Conservation (phyloP, 148 eudicot genomes). For the Nepenthes gracilis region DNA sequence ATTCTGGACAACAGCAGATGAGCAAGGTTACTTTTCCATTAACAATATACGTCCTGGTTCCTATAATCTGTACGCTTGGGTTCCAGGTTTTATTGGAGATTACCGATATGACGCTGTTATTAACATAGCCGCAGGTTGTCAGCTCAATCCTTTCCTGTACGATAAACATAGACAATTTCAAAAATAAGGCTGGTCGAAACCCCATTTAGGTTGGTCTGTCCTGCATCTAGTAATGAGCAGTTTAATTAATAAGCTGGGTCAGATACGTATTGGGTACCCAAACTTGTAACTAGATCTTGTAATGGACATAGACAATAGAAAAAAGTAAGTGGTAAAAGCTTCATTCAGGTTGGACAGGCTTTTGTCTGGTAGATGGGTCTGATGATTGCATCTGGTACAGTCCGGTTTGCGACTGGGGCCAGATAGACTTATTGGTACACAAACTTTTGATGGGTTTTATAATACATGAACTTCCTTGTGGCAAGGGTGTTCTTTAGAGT, state of each 20-base stretch:
- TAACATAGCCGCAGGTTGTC: conserved; percentile 2
- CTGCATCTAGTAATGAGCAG: neutral
- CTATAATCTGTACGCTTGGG: conserved; percentile 39
- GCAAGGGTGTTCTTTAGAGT: neutral
- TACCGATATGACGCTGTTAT: conserved; percentile 16
- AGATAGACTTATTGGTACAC: no score
- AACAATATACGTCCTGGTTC: conserved; percentile 31
- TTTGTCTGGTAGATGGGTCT: no score
- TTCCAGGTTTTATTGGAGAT: conserved; percentile 49
- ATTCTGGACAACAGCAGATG: conserved; percentile 50
- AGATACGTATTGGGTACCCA: neutral
- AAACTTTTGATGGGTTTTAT: no score
- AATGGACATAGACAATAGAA: no score
- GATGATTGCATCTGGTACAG: no score
- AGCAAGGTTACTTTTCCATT: conserved; percentile 34
- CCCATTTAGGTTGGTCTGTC: neutral
- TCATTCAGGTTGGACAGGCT: no score
- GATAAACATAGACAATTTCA: no score
- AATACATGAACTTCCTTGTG: neutral
- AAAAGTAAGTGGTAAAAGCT: no score
- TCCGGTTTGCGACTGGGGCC: no score
- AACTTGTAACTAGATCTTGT: neutral
- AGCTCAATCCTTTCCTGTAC: neutral
- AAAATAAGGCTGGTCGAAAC: neutral
- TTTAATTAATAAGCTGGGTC: neutral